A percentile compares a stretch with the other conserved stretches of the same genome.
phyloP scores from a whole-genome alignment of 768 basidiomycete genomes.

The Boletellus emodensis region DNA sequence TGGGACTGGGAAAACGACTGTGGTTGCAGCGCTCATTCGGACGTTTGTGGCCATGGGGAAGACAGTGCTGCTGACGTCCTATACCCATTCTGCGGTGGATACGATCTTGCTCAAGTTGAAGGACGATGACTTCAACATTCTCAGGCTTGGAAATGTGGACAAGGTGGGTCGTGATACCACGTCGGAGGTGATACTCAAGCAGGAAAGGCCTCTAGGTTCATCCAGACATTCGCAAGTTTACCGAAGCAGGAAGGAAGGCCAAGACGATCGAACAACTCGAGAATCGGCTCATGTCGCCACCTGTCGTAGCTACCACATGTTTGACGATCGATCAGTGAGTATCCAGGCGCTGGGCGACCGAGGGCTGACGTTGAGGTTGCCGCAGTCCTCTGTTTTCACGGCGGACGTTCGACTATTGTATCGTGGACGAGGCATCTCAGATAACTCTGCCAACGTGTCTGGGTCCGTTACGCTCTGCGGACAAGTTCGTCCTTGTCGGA shows the following conservation, averaged over 20 bases:
- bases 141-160: constrained; percentile 87
- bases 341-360: neutral
- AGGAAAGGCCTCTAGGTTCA: constrained; percentile 56
- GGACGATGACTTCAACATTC: constrained; percentile 63
- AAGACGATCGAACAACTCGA: constrained; percentile 81
- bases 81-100: constrained; percentile 98
- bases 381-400: constrained; percentile 77
- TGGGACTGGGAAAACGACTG: constrained; percentile 96
- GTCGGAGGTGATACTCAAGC: neutral
- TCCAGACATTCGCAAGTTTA: constrained; percentile 70
- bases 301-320: constrained; percentile 95
- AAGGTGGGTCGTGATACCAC: constrained; percentile 50
- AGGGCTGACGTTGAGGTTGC: constrained; percentile 5
- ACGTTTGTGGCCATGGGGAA: constrained; percentile 77
- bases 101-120: constrained; percentile 87
- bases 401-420: constrained; percentile 91
- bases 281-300: constrained; percentile 77
- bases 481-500: constrained; percentile 91
- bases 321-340: constrained; percentile 91
- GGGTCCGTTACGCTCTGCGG: constrained; percentile 86
- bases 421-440: constrained; percentile 97
- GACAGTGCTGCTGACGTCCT: constrained; percentile 83
- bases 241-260: constrained; percentile 55
- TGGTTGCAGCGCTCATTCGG: constrained; percentile 84
- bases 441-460: constrained; percentile 94